Conservation (phyloP, 345 rosid species). For the Salix exigua region DNA sequence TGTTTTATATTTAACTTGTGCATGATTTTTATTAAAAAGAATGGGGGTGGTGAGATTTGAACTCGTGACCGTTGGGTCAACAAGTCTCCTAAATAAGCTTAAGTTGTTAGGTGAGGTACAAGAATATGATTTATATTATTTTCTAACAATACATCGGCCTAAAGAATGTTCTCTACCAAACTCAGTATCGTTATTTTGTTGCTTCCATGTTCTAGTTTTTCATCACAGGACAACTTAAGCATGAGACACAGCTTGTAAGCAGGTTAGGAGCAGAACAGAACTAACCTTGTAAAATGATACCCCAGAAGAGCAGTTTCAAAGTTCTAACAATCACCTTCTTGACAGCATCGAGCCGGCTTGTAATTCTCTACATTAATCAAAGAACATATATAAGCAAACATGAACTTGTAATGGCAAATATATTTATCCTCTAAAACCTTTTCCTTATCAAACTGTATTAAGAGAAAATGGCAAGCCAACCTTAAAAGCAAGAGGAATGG, state of each 20-base stretch:
- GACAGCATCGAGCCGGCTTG: constrained; percentile 36
- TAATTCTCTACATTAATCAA: constrained; percentile 43
- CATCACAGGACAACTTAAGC: background rate
- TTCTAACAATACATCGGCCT: no score
- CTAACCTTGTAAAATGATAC: constrained; percentile 78
- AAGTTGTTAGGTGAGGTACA: no score
- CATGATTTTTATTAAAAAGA: no score
- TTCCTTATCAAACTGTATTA: background rate
- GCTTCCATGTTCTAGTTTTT: background rate
- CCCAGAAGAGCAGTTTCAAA: constrained; percentile 84
- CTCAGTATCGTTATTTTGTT: background rate
- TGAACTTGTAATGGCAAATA: background rate
- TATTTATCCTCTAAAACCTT: background rate
- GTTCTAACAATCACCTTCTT: constrained; percentile 62
- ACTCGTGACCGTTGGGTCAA: no score
- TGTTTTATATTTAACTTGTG: no score
- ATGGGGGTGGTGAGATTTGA: no score
- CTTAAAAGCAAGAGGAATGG: constrained; percentile 83
- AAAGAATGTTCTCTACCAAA: no score
- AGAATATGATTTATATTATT: no score
- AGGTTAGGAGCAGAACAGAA: background rate
- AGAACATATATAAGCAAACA: background rate
- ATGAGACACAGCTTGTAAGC: background rate
- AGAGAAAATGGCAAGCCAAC: constrained; percentile 20
- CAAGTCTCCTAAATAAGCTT: no score